Percentiles rank a stretch among this genome's conserved stretches.
These are phyloP conservation scores for Saccharum spontaneum DNA, from an alignment of 176 grass and related monocot genomes.

Conservation along the genomic window DNA sequence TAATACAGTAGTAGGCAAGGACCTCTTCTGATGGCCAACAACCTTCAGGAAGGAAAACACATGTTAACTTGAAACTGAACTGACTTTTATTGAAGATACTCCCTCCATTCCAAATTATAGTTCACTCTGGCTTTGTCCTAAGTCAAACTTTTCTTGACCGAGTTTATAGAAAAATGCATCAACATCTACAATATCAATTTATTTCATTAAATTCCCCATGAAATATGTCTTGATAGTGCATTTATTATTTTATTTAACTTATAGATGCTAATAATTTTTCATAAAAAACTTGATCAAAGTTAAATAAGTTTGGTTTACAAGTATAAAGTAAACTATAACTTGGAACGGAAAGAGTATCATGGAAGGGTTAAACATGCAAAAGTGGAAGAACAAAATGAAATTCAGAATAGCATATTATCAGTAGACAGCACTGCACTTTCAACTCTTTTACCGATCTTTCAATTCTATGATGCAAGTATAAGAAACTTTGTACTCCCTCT, in stretches of 20 bases:
- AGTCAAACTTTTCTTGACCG: neutral
- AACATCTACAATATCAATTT: neutral
- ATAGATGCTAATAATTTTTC: neutral
- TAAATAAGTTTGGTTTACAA: neutral
- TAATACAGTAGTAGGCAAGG: constrained; percentile 89
- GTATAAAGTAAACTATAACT: neutral
- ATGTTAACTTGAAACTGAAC: neutral
- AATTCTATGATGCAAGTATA: neutral
- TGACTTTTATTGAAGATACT: constrained; percentile 3
- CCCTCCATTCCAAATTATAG: neutral
- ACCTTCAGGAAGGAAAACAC: constrained; percentile 47
- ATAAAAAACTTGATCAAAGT: neutral
- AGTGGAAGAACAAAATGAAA: constrained; percentile 7
- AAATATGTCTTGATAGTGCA: neutral
- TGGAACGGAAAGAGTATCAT: neutral
- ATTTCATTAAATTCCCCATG: neutral
- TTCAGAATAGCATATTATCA: constrained; percentile 23
- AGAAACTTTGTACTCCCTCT: neutral
- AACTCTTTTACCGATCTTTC: neutral
- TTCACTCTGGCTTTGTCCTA: neutral
- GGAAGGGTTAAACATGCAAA: neutral
- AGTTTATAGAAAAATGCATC: neutral
- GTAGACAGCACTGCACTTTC: neutral
- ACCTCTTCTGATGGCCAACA: constrained; percentile 99
- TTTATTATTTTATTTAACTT: neutral